phyloP scores from a whole-genome alignment of 2,329 filamentous ascomycete species.

The Sordariomycetes sp. region DNA sequence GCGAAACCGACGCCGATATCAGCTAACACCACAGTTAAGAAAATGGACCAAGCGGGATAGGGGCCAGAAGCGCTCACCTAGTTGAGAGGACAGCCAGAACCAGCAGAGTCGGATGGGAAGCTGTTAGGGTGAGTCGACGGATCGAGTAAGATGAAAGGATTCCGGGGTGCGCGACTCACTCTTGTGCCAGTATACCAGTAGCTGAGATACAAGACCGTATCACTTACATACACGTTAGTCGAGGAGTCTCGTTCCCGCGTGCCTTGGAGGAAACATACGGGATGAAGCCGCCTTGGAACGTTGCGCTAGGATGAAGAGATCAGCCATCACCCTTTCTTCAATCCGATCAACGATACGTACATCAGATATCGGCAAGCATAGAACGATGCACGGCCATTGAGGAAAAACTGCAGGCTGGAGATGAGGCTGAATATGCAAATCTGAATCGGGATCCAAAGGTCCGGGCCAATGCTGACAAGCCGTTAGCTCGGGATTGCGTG shows the following conservation, averaged over 20 bases:
- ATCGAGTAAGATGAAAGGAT: too few species aligned
- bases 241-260: neutral
- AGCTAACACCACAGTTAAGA: conserved; percentile 8
- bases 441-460: conserved; percentile 38
- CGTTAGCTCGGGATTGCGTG: too few species aligned
- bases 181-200: conserved; percentile 58
- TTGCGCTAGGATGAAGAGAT: too few species aligned
- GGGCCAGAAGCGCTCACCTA: conserved; percentile 11
- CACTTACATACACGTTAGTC: conserved; percentile 9
- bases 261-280: conserved; percentile 31
- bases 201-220: conserved; percentile 47
- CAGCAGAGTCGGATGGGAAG: conserved; percentile 53
- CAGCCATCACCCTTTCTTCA: too few species aligned
- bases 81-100: conserved; percentile 47
- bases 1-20: conserved; percentile 42
- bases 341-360: too few species aligned
- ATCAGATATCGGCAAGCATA: conserved; percentile 18
- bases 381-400: conserved; percentile 19
- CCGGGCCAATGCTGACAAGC: conserved; percentile 28
- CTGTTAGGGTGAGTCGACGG: too few species aligned
- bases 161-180: too few species aligned
- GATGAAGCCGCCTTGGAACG: conserved; percentile 42
- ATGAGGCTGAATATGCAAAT: conserved; percentile 23
- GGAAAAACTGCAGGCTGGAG: conserved; percentile 20
- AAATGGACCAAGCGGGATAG: neutral